Evolutionary conservation across 805 yeast species (phyloP).

Genomic region (Yarrowia phangngaensis): DNA sequence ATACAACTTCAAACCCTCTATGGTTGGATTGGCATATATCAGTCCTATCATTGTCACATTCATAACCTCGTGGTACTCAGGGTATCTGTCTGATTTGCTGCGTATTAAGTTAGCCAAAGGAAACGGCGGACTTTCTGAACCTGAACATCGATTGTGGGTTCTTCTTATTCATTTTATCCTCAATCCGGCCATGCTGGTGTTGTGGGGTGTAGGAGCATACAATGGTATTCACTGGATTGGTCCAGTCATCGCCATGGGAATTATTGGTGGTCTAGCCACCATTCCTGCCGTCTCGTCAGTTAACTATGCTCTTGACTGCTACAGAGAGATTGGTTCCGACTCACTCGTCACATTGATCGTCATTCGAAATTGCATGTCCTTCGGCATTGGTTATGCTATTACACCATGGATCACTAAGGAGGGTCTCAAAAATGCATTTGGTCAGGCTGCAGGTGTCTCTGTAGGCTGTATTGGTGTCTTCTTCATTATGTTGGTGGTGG

Average conservation of each 20-base stretch:
- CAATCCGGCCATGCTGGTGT: constrained; percentile 46
- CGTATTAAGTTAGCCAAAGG: constrained; percentile 28
- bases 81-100: constrained; percentile 13
- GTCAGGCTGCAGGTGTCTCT: constrained; percentile 18
- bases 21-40: constrained; percentile 23
- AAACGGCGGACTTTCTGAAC: constrained; percentile 46
- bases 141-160: constrained; percentile 53
- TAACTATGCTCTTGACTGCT: constrained; percentile 48
- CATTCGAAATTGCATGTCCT: constrained; percentile 49
- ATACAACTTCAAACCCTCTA: constrained; percentile 24
- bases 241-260: constrained; percentile 46
- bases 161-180: constrained; percentile 43
- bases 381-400: constrained; percentile 50
- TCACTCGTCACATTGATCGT: constrained; percentile 49
- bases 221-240: constrained; percentile 49
- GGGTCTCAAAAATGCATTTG: constrained; percentile 48
- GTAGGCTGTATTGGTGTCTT: constrained; percentile 11
- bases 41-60: constrained; percentile 16
- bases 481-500: constrained; percentile 38
- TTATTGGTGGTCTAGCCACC: constrained; percentile 45
- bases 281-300: constrained; percentile 46
- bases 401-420: constrained; percentile 48
- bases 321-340: constrained; percentile 44
- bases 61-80: constrained; percentile 11
- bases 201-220: constrained; percentile 55